Percentiles rank a stretch among this genome's conserved stretches.
Conservation (phyloP, 495 filamentous ascomycete species). For the Aspergillus ostianus region DNA sequence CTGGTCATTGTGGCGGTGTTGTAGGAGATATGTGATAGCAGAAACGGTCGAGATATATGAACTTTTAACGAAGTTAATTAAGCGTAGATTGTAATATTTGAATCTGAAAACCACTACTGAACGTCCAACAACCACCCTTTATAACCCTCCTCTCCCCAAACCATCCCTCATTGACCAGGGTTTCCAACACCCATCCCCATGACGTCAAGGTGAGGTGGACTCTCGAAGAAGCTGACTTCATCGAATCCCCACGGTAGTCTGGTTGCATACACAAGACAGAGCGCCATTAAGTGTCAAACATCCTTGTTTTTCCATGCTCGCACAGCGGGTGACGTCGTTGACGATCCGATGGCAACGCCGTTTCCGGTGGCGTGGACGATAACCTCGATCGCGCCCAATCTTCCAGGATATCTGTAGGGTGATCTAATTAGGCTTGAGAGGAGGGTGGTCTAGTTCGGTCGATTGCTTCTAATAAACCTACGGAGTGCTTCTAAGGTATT, state of each 20-base stretch:
- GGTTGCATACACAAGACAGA: no score
- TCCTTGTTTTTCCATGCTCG: not conserved
- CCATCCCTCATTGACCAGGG: not conserved
- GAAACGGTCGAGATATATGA: not conserved
- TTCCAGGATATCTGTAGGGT: not conserved
- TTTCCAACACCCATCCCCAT: not conserved
- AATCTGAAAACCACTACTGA: not conserved
- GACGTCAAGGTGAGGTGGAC: constrained; percentile 9
- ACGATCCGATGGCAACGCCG: not conserved
- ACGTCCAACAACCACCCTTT: not conserved
- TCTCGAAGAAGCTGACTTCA: constrained; percentile 1
- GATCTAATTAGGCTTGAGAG: not conserved
- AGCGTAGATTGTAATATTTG: not conserved
- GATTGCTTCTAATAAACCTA: not conserved
- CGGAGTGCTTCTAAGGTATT: no score
- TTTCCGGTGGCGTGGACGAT: not conserved
- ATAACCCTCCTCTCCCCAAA: not conserved
- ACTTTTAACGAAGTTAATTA: not conserved
- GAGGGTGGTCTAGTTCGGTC: not conserved
- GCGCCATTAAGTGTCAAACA: not conserved
- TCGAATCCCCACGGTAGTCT: not conserved
- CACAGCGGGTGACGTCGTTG: constrained; percentile 1
- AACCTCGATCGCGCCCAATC: not conserved
- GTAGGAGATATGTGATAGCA: not conserved
- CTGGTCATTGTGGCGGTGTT: constrained; percentile 5